phyloP scores from a whole-genome alignment of 495 filamentous ascomycete genomes.

The Jackrogersella multiformis region DNA sequence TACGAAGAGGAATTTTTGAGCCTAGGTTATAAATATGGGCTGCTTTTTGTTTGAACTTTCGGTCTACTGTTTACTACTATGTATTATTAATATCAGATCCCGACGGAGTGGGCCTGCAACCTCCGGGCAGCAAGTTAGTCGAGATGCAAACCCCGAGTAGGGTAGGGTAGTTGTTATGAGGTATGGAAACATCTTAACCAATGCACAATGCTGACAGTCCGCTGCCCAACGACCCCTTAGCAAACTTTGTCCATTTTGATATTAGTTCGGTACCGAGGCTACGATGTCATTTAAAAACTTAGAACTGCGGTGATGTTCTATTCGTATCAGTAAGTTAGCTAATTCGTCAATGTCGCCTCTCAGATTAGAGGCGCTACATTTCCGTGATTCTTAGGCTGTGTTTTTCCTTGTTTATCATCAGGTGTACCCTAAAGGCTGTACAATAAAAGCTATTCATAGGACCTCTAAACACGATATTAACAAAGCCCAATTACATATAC shows the following conservation, averaged over 20 bases:
- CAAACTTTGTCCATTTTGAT: conserved; percentile 26
- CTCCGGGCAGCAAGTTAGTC: conserved; percentile 1
- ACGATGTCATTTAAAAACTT: not conserved
- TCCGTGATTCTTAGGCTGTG: conserved; percentile 9
- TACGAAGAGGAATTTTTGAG: not conserved
- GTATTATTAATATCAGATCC: conserved; percentile 6
- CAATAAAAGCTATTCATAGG: not conserved
- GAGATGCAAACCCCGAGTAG: conserved; percentile 3
- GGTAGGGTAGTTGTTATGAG: not conserved
- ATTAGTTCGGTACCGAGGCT: conserved; percentile 33
- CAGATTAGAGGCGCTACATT: not conserved
- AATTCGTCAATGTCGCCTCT: conserved; percentile 9
- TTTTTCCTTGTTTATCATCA: conserved; percentile 2
- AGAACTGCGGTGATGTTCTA: conserved; percentile 13
- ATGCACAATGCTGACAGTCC: conserved; percentile 28
- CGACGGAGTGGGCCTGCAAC: not conserved
- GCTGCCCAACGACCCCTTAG: conserved; percentile 28
- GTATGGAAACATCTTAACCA: not conserved
- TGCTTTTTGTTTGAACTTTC: not conserved
- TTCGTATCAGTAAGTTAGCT: conserved; percentile 14
- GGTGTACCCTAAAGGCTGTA: conserved; percentile 11
- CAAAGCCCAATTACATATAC: not conserved
- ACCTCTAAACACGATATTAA: not conserved
- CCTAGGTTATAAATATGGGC: not conserved
- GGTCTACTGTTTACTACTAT: not conserved